Evolutionary conservation across 2,329 filamentous ascomycete genomes (phyloP), one percentile per base, ranked within the genome.

Genomic region (Sclerotinia minor): DNA sequence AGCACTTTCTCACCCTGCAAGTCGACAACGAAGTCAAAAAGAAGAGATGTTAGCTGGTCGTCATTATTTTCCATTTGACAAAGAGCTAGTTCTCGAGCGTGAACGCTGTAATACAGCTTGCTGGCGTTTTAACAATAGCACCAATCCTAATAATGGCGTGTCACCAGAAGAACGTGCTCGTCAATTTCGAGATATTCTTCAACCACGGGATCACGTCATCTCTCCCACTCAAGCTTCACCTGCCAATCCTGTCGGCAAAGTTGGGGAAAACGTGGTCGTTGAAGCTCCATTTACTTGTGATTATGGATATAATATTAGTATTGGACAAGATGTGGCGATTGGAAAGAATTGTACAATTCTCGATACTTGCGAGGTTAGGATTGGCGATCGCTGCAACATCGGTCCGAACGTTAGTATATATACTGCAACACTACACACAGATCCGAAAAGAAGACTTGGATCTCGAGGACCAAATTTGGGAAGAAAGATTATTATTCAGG

Each of bases 241-340:
- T 13, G 77, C 85, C 65, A 83, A 82, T 52, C 83, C 85, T 73
- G 76, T 81, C 67, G 91, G 86, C 67, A 85, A 83, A 32, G 85
- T 95, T 6, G 92, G 92, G n/a, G 85, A 88, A 21, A 87, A 89
- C 67, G 89, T 92, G 6, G 83, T 89, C 53, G 90, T 99, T 35
- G 92, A 97, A 75, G 88, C 91, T 3, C 94, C 94, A 0, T 98
- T 99, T 78, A 89, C 85, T 58, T 97, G 94, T 77, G 93, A 97
- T 75, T 97, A 97, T 75, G 95, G 95, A 0, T 98, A 97, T 80
- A 98, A 99, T 78, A 90, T 98, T 74, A 85, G 86, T 59, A 91
- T 99, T 72, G 94, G 92, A 17, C 89, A 94, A 73, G 89, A 95
- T 71, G 92, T 96, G 3, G 86, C 89, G 67, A 91, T 99, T 72